A percentile compares a stretch with the other conserved stretches of the same genome.
phyloP scores from a whole-genome alignment of 2,329 filamentous ascomycete species.

The Aspergillus texensis region DNA sequence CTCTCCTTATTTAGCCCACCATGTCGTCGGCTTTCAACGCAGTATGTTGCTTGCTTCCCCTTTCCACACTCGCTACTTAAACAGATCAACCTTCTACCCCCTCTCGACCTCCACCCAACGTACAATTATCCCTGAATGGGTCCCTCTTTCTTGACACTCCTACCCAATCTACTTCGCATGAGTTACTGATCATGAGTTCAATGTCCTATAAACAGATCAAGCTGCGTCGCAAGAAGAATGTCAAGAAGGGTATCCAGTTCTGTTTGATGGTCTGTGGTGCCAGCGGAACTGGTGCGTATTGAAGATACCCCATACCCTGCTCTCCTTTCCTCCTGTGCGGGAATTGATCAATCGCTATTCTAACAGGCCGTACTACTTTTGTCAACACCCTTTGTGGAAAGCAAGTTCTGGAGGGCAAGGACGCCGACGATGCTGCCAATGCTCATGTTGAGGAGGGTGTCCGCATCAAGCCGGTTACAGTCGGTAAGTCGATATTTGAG shows the following conservation, averaged over 20 bases:
- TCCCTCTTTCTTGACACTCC: neutral
- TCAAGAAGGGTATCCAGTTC: constrained; percentile 99
- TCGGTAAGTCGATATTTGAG: constrained; percentile 66
- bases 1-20: constrained; percentile 36
- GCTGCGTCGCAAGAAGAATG: constrained; percentile 99
- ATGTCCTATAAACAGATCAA: constrained; percentile 65
- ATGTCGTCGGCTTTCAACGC: constrained; percentile 59
- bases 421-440: constrained; percentile 83
- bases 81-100: constrained; percentile 14
- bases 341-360: constrained; percentile 17
- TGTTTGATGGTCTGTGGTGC: constrained; percentile 99
- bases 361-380: constrained; percentile 88
- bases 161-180: neutral
- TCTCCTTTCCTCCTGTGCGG: constrained; percentile 9
- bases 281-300: constrained; percentile 84
- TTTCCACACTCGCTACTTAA: constrained; percentile 25
- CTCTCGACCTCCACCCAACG: constrained; percentile 21
- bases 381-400: constrained; percentile 99
- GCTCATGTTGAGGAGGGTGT: constrained; percentile 96
- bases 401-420: constrained; percentile 86
- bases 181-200: constrained; percentile 11
- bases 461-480: constrained; percentile 97
- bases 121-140: constrained; percentile 18
- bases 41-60: constrained; percentile 47
- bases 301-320: neutral